These are phyloP conservation scores for Beauveria sp. DNA, from an alignment of 2,329 filamentous ascomycete species.

Conservation along the genomic window DNA sequence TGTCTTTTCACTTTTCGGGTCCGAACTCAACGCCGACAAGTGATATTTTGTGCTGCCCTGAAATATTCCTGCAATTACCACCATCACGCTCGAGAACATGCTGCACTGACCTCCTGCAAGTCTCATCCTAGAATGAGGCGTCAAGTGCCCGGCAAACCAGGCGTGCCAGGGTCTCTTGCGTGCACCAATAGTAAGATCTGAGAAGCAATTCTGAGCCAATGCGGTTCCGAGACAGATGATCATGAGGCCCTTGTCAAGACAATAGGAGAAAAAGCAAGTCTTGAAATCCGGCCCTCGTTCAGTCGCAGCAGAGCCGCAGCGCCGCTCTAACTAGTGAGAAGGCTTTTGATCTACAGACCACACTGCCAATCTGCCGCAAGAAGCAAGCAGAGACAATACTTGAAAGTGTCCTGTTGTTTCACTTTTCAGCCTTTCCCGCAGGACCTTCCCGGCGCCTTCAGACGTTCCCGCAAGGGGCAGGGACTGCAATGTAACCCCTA, in stretches of 20 bases:
- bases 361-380: background rate
- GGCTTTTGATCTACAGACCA: background rate
- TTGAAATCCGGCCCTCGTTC: background rate
- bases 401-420: background rate
- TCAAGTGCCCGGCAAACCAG: background rate
- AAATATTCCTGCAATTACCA: constrained; percentile 7
- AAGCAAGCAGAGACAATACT: background rate
- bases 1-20: background rate
- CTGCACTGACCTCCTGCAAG: constrained; percentile 6
- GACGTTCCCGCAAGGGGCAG: too few relatives aligned
- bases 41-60: background rate
- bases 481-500: background rate
- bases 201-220: too few relatives aligned
- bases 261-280: background rate
- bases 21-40: background rate
- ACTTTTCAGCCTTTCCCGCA: background rate
- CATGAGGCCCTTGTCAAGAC: background rate
- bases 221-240: too few relatives aligned
- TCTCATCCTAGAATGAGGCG: constrained; percentile 1
- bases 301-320: constrained; percentile 5
- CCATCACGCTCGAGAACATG: background rate
- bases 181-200: too few relatives aligned
- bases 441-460: background rate
- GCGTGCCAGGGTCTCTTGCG: background rate
- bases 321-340: background rate